These are phyloP conservation scores for Pythium phragmitis DNA, from an alignment of 352 stramenopile genomes.

Conservation along the genomic window DNA sequence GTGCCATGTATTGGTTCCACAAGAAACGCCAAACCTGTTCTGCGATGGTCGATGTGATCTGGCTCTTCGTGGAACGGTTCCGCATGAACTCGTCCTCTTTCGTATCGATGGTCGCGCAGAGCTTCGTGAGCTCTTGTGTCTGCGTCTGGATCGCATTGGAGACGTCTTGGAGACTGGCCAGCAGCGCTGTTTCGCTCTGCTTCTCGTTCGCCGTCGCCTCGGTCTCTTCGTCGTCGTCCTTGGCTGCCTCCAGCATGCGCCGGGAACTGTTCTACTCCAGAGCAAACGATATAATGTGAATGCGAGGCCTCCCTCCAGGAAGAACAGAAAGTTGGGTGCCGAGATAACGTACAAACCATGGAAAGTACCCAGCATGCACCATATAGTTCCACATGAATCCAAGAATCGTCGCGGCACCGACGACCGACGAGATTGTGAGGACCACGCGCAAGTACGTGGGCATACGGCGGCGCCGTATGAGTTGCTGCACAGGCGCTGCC, in stretches of 20 bases:
- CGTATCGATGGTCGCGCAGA: slow-evolving; percentile 50
- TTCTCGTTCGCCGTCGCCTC: slow-evolving; percentile 35
- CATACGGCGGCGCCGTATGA: slow-evolving; percentile 37
- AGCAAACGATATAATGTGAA: not conserved
- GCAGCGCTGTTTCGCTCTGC: slow-evolving; percentile 38
- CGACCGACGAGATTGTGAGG: slow-evolving; percentile 69
- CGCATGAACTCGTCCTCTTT: slow-evolving; percentile 57
- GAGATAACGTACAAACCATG: slow-evolving; percentile 50
- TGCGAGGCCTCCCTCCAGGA: not conserved
- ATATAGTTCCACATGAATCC: slow-evolving; percentile 76
- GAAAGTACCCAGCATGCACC: slow-evolving; percentile 65
- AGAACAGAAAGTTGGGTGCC: not conserved
- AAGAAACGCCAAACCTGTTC: slow-evolving; percentile 38
- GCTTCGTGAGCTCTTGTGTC: slow-evolving; percentile 54
- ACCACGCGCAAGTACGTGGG: slow-evolving; percentile 62
- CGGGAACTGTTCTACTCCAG: slow-evolving; percentile 13
- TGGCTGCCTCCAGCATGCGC: slow-evolving; percentile 22
- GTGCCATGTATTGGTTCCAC: not conserved
- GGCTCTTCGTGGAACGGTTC: slow-evolving; percentile 38
- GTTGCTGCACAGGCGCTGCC: slow-evolving; percentile 42
- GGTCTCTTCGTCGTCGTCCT: slow-evolving; percentile 47
- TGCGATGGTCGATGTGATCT: slow-evolving; percentile 47
- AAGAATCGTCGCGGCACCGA: slow-evolving; percentile 67
- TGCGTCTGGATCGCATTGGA: slow-evolving; percentile 65
- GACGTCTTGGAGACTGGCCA: slow-evolving; percentile 44